These are phyloP conservation scores for Tieghemostelium lacteum DNA, from an alignment of 78 protist genomes.

Conservation along the genomic window DNA sequence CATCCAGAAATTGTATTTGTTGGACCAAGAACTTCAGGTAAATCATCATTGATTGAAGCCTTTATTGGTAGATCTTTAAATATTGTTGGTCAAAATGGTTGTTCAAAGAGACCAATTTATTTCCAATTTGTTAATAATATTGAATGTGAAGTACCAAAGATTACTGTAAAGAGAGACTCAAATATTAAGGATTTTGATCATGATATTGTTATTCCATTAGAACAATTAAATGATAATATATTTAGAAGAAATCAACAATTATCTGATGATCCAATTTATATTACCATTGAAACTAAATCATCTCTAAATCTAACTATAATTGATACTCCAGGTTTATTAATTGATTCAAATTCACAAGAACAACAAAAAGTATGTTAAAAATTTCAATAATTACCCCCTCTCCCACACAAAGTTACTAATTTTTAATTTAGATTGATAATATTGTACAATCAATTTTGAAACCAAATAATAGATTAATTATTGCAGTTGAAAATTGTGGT, in stretches of 20 bases:
- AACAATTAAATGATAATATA: constrained; percentile 60
- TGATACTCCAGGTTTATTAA: constrained; percentile 80
- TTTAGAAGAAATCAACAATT: constrained; percentile 14
- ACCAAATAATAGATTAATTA: constrained; percentile 70
- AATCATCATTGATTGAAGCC: constrained; percentile 81
- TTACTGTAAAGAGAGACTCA: constrained; percentile 68
- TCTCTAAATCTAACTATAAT: constrained; percentile 61
- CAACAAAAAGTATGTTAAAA: constrained; percentile 25
- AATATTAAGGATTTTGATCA: constrained; percentile 77
- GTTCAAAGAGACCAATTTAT: constrained; percentile 51
- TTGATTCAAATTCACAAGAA: not conserved
- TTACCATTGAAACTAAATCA: constrained; percentile 45
- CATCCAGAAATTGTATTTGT: constrained; percentile 85
- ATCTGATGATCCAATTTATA: constrained; percentile 78
- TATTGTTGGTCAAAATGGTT: constrained; percentile 12
- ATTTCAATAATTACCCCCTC: not conserved
- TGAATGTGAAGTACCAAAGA: constrained; percentile 37
- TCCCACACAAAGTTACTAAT: too few relatives aligned
- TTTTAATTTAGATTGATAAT: constrained; percentile 34
- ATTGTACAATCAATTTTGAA: constrained; percentile 25
- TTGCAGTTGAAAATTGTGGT: constrained; percentile 65
- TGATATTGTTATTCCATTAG: constrained; percentile 66
- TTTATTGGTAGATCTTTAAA: constrained; percentile 82
- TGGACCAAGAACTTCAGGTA: constrained; percentile 80
- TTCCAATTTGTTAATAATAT: constrained; percentile 70